These are phyloP conservation scores for Pleurotus tuber-regium DNA, from an alignment of 768 basidiomycete species.

Conservation along the genomic window DNA sequence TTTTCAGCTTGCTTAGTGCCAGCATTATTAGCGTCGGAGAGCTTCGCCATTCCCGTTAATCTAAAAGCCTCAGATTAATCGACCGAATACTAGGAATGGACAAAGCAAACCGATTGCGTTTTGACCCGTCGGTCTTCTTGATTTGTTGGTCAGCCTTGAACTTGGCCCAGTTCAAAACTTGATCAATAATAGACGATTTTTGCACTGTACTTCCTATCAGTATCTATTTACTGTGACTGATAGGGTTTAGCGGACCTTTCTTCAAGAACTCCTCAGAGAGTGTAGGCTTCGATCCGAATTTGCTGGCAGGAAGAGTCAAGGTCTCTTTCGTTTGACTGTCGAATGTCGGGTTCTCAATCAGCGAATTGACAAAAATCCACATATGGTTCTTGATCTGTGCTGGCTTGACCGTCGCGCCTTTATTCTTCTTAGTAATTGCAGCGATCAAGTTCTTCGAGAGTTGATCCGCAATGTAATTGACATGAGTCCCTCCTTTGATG, in stretches of 20 bases:
- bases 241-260: constrained; percentile 61
- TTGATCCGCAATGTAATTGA: constrained; percentile 80
- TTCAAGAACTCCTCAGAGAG: constrained; percentile 94
- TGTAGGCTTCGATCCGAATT: constrained; percentile 86
- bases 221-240: not conserved
- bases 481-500: constrained; percentile 95
- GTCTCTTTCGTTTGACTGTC: constrained; percentile 99
- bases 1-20: constrained; percentile 76
- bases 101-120: constrained; percentile 69
- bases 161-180: constrained; percentile 93
- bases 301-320: constrained; percentile 79
- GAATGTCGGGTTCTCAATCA: constrained; percentile 97
- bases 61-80: constrained; percentile 35
- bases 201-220: constrained; percentile 47
- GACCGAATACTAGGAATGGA: not conserved
- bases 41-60: constrained; percentile 86
- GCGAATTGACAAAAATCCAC: constrained; percentile 95
- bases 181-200: constrained; percentile 88
- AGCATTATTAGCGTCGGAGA: constrained; percentile 97
- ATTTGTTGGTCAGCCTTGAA: constrained; percentile 95
- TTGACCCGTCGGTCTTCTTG: constrained; percentile 93
- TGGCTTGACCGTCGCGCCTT: constrained; percentile 90
- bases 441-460: constrained; percentile 82
- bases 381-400: constrained; percentile 96
- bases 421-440: constrained; percentile 94